Conservation (phyloP, 768 basidiomycete genomes). For the Termitomyces sp. region DNA sequence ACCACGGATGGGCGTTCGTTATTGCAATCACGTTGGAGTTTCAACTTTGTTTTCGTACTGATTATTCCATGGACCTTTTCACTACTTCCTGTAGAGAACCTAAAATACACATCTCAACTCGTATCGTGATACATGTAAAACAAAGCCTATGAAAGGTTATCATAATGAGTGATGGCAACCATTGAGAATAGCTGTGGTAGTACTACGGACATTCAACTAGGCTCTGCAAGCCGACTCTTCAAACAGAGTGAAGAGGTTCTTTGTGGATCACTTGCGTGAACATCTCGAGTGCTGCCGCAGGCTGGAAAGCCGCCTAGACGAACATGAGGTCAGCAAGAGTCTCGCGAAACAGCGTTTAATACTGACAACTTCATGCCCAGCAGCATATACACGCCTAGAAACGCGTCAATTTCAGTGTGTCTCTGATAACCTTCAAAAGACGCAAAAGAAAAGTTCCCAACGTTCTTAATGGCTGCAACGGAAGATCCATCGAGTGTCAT, state of each 20-base stretch:
- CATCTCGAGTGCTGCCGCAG: slow-evolving; percentile 50
- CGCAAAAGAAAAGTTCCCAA: slow-evolving; percentile 66
- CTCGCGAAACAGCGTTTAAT: slow-evolving; percentile 11
- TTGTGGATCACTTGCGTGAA: slow-evolving; percentile 48
- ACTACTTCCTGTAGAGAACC: no score
- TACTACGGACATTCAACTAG: no score
- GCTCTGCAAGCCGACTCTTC: background rate
- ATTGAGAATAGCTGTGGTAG: no score
- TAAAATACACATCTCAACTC: no score
- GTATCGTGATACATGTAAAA: no score
- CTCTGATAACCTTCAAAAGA: slow-evolving; percentile 12
- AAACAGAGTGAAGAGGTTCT: slow-evolving; percentile 44
- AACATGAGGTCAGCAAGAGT: background rate
- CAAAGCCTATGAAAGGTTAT: no score
- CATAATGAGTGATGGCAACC: no score
- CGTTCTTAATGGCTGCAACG: slow-evolving; percentile 57
- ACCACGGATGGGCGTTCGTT: no score
- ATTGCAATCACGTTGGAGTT: no score
- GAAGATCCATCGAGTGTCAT: slow-evolving; percentile 50
- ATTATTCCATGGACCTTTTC: no score
- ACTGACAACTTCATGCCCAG: slow-evolving; percentile 63
- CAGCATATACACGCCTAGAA: slow-evolving; percentile 44
- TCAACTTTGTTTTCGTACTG: no score
- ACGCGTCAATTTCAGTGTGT: slow-evolving; percentile 2
- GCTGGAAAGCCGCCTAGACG: slow-evolving; percentile 55